Percentiles rank a stretch among this genome's conserved stretches.
phyloP scores from a whole-genome alignment of 495 filamentous ascomycete genomes.

The Penicillium malachiteum region DNA sequence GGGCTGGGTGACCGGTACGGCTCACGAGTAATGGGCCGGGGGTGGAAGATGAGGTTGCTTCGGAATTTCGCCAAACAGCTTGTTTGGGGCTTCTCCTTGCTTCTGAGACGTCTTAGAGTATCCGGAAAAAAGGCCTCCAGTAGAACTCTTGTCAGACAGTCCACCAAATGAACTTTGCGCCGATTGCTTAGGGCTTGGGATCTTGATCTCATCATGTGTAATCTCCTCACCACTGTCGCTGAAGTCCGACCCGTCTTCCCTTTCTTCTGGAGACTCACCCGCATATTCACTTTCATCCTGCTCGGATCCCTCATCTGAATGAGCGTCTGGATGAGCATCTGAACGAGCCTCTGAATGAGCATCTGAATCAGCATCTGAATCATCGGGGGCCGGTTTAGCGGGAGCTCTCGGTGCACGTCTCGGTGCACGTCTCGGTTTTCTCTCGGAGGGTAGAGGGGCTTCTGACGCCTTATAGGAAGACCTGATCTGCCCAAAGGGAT shows the following conservation, averaged over 20 bases:
- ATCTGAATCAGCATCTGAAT: slow-evolving; percentile 24
- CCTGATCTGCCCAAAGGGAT: slow-evolving; percentile 25
- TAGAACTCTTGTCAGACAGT: slow-evolving; percentile 32
- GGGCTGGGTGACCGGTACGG: slow-evolving; percentile 81
- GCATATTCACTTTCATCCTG: neutral
- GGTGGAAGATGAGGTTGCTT: slow-evolving; percentile 57
- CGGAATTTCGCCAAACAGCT: slow-evolving; percentile 66
- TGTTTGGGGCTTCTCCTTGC: slow-evolving; percentile 25
- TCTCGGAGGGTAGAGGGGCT: slow-evolving; percentile 59
- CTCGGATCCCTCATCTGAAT: neutral
- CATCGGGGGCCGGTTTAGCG: slow-evolving; percentile 28
- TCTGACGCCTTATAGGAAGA: slow-evolving; percentile 39
- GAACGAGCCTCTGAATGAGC: too few relatives aligned
- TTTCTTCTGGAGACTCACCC: slow-evolving; percentile 22
- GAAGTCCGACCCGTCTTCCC: slow-evolving; percentile 39
- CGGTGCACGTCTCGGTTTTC: too few relatives aligned
- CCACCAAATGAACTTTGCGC: slow-evolving; percentile 67
- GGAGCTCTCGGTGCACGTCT: neutral
- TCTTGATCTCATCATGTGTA: slow-evolving; percentile 53
- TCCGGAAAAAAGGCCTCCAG: slow-evolving; percentile 44
- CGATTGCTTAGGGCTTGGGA: slow-evolving; percentile 56
- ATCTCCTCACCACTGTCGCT: slow-evolving; percentile 44
- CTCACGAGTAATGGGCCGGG: slow-evolving; percentile 47
- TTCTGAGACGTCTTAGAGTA: slow-evolving; percentile 22
- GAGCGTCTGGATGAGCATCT: too few relatives aligned